A percentile compares a stretch with the other conserved stretches of the same genome.
phyloP scores from a whole-genome alignment of 2,329 filamentous ascomycete genomes.

The Aureobasidium melanogenum region DNA sequence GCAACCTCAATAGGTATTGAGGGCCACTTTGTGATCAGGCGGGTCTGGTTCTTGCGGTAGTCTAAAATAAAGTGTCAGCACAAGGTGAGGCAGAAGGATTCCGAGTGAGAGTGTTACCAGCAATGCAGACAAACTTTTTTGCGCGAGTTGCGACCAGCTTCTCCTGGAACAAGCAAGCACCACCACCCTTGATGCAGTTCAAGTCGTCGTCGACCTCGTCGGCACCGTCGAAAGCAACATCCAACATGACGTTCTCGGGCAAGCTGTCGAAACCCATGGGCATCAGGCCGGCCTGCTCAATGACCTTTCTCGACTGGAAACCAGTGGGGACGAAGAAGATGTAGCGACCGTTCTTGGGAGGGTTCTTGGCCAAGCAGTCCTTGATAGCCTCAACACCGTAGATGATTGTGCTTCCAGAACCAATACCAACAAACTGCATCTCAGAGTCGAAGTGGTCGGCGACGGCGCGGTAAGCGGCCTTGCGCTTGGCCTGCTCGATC shows the following conservation, averaged over 20 bases:
- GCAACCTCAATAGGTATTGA: conserved; percentile 88
- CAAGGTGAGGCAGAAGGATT: not conserved
- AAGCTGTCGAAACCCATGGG: conserved; percentile 72
- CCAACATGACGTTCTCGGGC: conserved; percentile 56
- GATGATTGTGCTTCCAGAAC: conserved; percentile 71
- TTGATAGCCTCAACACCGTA: conserved; percentile 77
- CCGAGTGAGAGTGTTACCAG: conserved; percentile 45
- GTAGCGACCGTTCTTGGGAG: conserved; percentile 37
- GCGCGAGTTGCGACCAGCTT: conserved; percentile 84
- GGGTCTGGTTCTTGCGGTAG: conserved; percentile 76
- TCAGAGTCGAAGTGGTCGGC: conserved; percentile 58
- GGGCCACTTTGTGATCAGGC: conserved; percentile 69
- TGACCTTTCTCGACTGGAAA: conserved; percentile 80
- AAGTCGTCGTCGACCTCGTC: conserved; percentile 93
- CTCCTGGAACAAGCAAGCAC: conserved; percentile 95
- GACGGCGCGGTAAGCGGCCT: conserved; percentile 66
- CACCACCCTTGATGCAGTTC: conserved; percentile 96
- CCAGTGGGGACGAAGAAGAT: conserved; percentile 84
- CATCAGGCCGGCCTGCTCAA: conserved; percentile 66
- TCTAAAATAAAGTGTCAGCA: conserved; percentile 42
- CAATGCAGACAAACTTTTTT: conserved; percentile 79
- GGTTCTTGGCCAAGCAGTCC: conserved; percentile 40
- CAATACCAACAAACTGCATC: conserved; percentile 63
- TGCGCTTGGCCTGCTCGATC: conserved; percentile 65
- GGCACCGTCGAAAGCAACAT: conserved; percentile 91